phyloP scores from a whole-genome alignment of 83 land plant genomes.

The Diphasiastrum complanatum region DNA sequence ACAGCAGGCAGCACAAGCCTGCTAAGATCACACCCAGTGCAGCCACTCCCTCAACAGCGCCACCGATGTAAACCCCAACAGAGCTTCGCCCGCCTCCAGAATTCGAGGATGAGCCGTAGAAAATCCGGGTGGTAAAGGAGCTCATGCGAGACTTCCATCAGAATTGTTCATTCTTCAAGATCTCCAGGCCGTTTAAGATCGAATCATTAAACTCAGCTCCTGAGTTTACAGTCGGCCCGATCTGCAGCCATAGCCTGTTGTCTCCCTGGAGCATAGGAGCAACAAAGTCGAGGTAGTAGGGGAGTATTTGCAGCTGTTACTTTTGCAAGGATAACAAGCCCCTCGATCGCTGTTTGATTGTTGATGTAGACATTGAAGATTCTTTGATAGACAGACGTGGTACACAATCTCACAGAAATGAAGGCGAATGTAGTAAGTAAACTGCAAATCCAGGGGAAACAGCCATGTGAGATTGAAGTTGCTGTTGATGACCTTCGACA shows the following conservation, averaged over 20 bases:
- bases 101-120: constrained; percentile 14
- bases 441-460: constrained; percentile 48
- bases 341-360: constrained; percentile 35
- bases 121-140: constrained; percentile 30
- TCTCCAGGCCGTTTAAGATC: constrained; percentile 70
- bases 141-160: constrained; percentile 49
- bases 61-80: constrained; percentile 34
- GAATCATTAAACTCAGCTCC: constrained; percentile 30
- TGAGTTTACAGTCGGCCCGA: constrained; percentile 46
- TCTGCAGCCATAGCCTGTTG: constrained; percentile 43
- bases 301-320: constrained; percentile 26
- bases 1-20: constrained; percentile 40
- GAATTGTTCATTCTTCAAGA: constrained; percentile 68
- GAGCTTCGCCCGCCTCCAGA: constrained; percentile 18
- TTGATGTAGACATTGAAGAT: constrained; percentile 63
- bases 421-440: constrained; percentile 52
- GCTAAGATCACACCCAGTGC: constrained; percentile 25
- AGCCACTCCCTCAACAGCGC: constrained; percentile 35
- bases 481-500: constrained; percentile 30
- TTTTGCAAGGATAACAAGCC: constrained; percentile 41
- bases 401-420: constrained; percentile 76
- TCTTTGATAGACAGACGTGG: constrained; percentile 33
- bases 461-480: constrained; percentile 74
- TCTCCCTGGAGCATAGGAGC: constrained; percentile 36
- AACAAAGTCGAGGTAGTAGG: constrained; percentile 51